These are phyloP conservation scores for Groenewaldozyma salmanticensis DNA, from an alignment of 805 yeast species.

Conservation along the genomic window DNA sequence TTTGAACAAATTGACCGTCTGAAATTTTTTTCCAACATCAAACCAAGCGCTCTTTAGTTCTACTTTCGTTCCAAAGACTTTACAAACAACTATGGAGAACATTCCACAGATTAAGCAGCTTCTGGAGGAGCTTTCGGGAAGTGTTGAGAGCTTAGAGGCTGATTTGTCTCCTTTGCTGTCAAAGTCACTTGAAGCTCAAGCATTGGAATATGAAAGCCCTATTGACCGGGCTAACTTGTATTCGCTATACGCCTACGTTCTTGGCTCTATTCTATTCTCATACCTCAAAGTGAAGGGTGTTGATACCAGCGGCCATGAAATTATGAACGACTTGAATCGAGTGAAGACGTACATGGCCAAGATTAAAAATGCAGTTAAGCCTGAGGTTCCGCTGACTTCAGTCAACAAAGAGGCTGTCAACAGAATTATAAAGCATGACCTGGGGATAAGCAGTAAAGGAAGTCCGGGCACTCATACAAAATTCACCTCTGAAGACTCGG, in stretches of 20 bases:
- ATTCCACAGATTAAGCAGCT: conserved; percentile 11
- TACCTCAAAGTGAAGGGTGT: conserved; percentile 48
- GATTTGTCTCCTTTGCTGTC: conserved; percentile 12
- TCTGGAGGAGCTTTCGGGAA: conserved; percentile 13
- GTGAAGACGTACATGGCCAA: conserved; percentile 61
- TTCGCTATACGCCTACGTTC: conserved; percentile 15
- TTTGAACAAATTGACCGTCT: no score
- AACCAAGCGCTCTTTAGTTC: no score
- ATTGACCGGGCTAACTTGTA: conserved; percentile 16
- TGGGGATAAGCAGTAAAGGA: conserved; percentile 24
- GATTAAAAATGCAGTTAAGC: conserved; percentile 30
- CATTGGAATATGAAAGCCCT: conserved; percentile 9
- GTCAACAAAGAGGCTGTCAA: conserved; percentile 35
- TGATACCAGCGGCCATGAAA: conserved; percentile 47
- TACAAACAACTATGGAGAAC: conserved; percentile 10
- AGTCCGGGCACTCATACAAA: neutral
- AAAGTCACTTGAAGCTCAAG: conserved; percentile 12
- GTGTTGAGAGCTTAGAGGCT: conserved; percentile 12
- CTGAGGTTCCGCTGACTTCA: conserved; percentile 1
- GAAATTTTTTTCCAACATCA: no score
- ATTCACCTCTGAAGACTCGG: neutral
- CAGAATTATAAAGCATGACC: conserved; percentile 37
- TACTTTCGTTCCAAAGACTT: neutral
- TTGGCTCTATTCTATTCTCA: conserved; percentile 17
- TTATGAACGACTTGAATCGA: conserved; percentile 56